These are phyloP conservation scores for Ganoderma lucidum DNA, from an alignment of 1,284 basidiomycete species.

Conservation along the genomic window DNA sequence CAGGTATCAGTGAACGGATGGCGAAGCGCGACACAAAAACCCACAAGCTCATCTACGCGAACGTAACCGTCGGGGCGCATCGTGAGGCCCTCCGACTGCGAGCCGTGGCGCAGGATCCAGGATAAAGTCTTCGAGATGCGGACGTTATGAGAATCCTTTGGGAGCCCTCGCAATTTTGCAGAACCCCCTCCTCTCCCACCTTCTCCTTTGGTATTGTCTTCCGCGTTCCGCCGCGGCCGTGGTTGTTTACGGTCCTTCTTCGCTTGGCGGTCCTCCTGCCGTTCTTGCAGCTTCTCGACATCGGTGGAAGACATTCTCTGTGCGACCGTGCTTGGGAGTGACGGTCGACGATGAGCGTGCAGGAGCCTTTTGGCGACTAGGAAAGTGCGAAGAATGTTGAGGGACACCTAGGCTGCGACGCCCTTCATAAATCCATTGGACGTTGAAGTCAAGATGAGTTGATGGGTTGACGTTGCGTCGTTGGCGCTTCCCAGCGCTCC, in stretches of 20 bases:
- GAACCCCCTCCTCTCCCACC: conserved; percentile 28
- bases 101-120: conserved; percentile 88
- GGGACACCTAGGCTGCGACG: not conserved
- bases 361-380: not conserved
- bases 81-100: conserved; percentile 73
- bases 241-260: conserved; percentile 25
- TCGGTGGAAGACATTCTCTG: conserved; percentile 1
- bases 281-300: conserved; percentile 3
- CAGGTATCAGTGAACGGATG: conserved; percentile 10
- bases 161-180: conserved; percentile 55
- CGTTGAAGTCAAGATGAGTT: conserved; percentile 2
- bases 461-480: not conserved
- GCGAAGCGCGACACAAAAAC: conserved; percentile 39
- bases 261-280: conserved; percentile 12
- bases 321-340: not conserved
- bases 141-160: conserved; percentile 58
- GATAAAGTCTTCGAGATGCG: conserved; percentile 81
- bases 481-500: not conserved
- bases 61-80: conserved; percentile 87
- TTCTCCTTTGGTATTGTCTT: conserved; percentile 15
- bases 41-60: conserved; percentile 75
- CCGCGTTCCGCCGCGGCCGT: conserved; percentile 7
- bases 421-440: not conserved
- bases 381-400: not conserved
- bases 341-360: not conserved